These are phyloP conservation scores for Coemansia asiatica DNA, from an alignment of 192 early-diverging fungal species.

Conservation along the genomic window DNA sequence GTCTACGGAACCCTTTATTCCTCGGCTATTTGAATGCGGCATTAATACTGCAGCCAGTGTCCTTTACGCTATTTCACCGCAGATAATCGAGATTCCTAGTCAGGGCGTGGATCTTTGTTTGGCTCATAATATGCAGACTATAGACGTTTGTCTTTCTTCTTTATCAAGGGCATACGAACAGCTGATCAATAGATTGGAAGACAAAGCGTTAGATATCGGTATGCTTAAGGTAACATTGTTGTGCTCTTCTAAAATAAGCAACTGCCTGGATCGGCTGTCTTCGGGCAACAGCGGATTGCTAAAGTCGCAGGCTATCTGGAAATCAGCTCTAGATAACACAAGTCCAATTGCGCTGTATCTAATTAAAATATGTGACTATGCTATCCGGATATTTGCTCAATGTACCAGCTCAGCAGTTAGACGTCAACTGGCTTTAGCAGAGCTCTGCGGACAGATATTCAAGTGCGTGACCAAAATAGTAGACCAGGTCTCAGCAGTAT, in stretches of 20 bases:
- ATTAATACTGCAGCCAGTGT: constrained; percentile 8
- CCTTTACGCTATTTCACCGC: constrained; percentile 16
- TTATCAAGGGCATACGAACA: constrained; percentile 17
- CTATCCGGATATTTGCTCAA: constrained; percentile 15
- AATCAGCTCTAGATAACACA: constrained; percentile 28
- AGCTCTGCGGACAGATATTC: not conserved
- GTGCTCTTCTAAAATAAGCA: constrained; percentile 6
- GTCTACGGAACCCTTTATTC: not conserved
- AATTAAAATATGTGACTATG: constrained; percentile 22
- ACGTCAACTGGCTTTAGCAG: constrained; percentile 2
- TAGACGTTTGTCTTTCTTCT: constrained; percentile 27
- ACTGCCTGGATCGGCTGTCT: constrained; percentile 18
- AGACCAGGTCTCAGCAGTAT: constrained; percentile 20
- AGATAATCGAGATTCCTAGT: constrained; percentile 25
- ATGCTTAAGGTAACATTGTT: not conserved
- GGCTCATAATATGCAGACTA: constrained; percentile 19
- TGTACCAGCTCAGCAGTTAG: constrained; percentile 9
- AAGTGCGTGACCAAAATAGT: constrained; percentile 16
- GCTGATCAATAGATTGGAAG: constrained; percentile 6
- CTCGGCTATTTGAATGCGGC: constrained; percentile 21
- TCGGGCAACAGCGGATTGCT: constrained; percentile 19
- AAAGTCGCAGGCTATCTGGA: constrained; percentile 33
- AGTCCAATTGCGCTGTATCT: constrained; percentile 25
- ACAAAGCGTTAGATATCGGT: constrained; percentile 4
- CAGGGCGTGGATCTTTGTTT: constrained; percentile 14